A percentile compares a stretch with the other conserved stretches of the same genome.
phyloP scores from a whole-genome alignment of 2,329 filamentous ascomycete species.

The Parastagonospora avenae region DNA sequence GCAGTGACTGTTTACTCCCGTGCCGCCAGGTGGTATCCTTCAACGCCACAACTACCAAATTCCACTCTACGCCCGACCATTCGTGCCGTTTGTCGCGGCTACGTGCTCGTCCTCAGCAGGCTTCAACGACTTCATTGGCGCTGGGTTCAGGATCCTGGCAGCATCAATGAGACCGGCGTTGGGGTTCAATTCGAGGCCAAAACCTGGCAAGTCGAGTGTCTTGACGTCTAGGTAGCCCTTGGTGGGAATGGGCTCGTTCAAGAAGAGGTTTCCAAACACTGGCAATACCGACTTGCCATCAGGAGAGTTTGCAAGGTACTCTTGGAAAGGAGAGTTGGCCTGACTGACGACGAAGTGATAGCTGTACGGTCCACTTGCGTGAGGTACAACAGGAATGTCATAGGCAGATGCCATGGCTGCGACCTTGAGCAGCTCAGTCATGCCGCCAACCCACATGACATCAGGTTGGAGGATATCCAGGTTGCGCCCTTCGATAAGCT shows the following conservation, averaged over 20 bases:
- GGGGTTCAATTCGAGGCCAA: slow-evolving; percentile 86
- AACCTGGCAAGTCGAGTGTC: slow-evolving; percentile 85
- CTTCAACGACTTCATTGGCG: slow-evolving; percentile 52
- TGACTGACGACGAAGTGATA: slow-evolving; percentile 97
- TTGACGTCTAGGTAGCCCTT: slow-evolving; percentile 81
- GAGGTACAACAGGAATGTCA: slow-evolving; percentile 93
- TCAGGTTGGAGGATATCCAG: slow-evolving; percentile 94
- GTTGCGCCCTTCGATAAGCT: slow-evolving; percentile 88
- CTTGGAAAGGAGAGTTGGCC: slow-evolving; percentile 91
- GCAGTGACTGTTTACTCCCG: slow-evolving; percentile 7
- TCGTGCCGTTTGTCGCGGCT: slow-evolving; percentile 13
- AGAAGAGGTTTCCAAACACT: slow-evolving; percentile 89
- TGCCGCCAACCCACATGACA: slow-evolving; percentile 94
- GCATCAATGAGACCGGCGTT: slow-evolving; percentile 79
- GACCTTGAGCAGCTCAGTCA: slow-evolving; percentile 91
- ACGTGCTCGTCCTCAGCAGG: slow-evolving; percentile 28
- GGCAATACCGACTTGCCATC: slow-evolving; percentile 89
- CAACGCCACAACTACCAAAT: slow-evolving; percentile 8
- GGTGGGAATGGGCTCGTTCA: slow-evolving; percentile 86
- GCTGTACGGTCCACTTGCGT: slow-evolving; percentile 90
- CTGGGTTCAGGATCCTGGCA: slow-evolving; percentile 72
- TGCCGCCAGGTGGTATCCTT: slow-evolving; percentile 2
- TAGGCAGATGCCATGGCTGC: slow-evolving; percentile 89
- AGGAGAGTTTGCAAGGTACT: slow-evolving; percentile 91
- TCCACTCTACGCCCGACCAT: slow-evolving; percentile 20